Percentiles rank a stretch among this genome's conserved stretches.
Evolutionary conservation across 805 yeast genomes (phyloP).

Genomic region (Hanseniaspora guilliermondii): DNA sequence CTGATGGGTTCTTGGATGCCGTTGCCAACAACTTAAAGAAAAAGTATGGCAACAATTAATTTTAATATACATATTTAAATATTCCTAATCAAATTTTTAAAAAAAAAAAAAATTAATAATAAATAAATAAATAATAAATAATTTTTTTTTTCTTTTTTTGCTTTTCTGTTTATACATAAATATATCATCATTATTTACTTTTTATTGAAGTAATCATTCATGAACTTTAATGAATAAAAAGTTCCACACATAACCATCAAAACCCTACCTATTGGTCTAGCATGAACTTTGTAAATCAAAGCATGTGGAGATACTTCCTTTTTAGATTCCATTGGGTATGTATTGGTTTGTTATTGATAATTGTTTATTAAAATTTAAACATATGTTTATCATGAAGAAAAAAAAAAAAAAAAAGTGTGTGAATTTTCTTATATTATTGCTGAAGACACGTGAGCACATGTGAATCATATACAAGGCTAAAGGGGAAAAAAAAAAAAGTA

Average conservation of each 20-base stretch:
- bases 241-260: slow-evolving; percentile 35
- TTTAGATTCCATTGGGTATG: slow-evolving; percentile 1
- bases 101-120: too few species aligned
- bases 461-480: not conserved
- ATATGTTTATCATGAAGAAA: not conserved
- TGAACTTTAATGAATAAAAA: slow-evolving; percentile 34
- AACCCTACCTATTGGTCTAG: slow-evolving; percentile 36
- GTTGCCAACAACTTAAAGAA: slow-evolving; percentile 48
- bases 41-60: slow-evolving; percentile 13
- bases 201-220: slow-evolving; percentile 26
- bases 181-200: slow-evolving; percentile 2
- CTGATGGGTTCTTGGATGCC: slow-evolving; percentile 66
- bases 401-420: not conserved
- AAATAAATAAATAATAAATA: not conserved
- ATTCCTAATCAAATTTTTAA: too few species aligned
- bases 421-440: too few species aligned
- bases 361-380: not conserved
- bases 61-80: too few species aligned
- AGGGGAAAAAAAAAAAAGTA: too few species aligned
- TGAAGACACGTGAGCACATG: not conserved
- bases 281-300: slow-evolving; percentile 36
- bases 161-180: too few species aligned
- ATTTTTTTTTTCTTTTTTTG: not conserved
- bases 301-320: slow-evolving; percentile 20
- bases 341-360: not conserved